phyloP scores from a whole-genome alignment of 257 asterid genomes.

The Buddleja alternifolia region DNA sequence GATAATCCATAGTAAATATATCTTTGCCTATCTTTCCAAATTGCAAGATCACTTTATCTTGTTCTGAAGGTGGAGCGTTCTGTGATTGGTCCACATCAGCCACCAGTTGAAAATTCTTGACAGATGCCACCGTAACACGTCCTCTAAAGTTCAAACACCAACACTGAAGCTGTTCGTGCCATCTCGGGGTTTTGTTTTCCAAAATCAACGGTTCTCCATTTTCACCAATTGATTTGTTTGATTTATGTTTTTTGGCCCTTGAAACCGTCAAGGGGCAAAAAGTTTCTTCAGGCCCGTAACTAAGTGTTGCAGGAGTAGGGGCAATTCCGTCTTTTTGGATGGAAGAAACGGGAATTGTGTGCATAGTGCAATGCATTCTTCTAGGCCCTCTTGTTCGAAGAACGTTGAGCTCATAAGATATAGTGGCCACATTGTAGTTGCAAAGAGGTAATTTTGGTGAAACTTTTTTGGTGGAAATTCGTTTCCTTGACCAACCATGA shows the following conservation, averaged over 20 bases:
- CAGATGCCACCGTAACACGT: conserved; percentile 76
- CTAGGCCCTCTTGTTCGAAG: conserved; percentile 81
- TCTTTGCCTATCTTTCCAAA: conserved; percentile 75
- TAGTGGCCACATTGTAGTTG: conserved; percentile 53
- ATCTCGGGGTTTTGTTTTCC: conserved; percentile 64
- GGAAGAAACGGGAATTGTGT: conserved; percentile 47
- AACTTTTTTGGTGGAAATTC: conserved; percentile 49
- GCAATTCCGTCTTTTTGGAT: conserved; percentile 46
- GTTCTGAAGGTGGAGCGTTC: conserved; percentile 46
- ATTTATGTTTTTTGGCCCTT: conserved; percentile 23
- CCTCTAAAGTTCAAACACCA: conserved; percentile 79
- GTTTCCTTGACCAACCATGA: conserved; percentile 40
- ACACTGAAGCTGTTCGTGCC: conserved; percentile 78
- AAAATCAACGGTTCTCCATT: conserved; percentile 45
- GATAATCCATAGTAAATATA: conserved; percentile 73
- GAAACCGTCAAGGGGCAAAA: conserved; percentile 29
- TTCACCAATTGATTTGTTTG: conserved; percentile 23
- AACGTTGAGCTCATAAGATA: conserved; percentile 67
- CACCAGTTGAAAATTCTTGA: conserved; percentile 76
- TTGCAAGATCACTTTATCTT: conserved; percentile 63
- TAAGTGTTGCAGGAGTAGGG: conserved; percentile 48
- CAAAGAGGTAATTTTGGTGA: conserved; percentile 45
- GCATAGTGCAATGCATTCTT: conserved; percentile 62
- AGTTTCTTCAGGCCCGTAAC: conserved; percentile 22
- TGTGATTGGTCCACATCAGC: conserved; percentile 44